phyloP scores from a whole-genome alignment of 2,329 filamentous ascomycete genomes.

The Cyphellophora attinorum region DNA sequence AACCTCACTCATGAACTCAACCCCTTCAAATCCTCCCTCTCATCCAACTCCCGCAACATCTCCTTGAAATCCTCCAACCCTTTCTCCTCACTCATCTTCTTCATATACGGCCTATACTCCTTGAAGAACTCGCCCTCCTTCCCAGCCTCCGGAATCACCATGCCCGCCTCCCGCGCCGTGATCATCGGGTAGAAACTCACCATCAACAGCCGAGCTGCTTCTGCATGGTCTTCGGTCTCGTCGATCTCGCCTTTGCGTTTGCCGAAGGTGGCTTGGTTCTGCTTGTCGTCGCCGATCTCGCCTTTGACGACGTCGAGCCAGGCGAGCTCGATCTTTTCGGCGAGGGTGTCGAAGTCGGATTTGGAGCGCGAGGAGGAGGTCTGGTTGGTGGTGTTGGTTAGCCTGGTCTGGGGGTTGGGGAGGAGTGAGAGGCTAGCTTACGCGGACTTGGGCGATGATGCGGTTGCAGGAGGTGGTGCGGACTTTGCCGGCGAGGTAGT shows the following conservation, averaged over 20 bases:
- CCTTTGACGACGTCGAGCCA: conserved; percentile 14
- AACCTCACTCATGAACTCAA: conserved; percentile 2
- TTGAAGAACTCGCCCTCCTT: conserved; percentile 14
- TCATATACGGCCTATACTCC: conserved; percentile 14
- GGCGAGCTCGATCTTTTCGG: conserved; percentile 10
- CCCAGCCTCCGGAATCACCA: conserved; percentile 15
- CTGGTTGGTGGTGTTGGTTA: too few species aligned
- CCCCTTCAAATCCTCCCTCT: conserved; percentile 9
- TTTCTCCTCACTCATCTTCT: conserved; percentile 9
- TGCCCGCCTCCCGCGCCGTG: conserved; percentile 13
- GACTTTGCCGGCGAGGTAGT: conserved; percentile 12
- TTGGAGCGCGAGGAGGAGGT: conserved; percentile 11
- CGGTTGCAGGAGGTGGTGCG: conserved; percentile 8
- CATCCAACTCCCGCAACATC: conserved; percentile 11
- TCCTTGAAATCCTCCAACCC: conserved; percentile 9
- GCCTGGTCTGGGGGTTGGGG: conserved; percentile 6
- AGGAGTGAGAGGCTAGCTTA: too few species aligned
- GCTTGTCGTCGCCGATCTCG: conserved; percentile 3
- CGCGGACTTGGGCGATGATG: conserved; percentile 7
- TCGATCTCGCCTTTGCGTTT: conserved; percentile 1
- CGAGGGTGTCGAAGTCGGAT: conserved; percentile 14
- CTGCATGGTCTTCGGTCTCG: conserved; percentile 2
- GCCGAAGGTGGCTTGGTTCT: background rate
- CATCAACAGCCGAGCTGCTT: conserved; percentile 11
- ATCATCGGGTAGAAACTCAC: conserved; percentile 14